Conservation (phyloP, 129 eudicot genomes). For the Smallanthus sonchifolius region DNA sequence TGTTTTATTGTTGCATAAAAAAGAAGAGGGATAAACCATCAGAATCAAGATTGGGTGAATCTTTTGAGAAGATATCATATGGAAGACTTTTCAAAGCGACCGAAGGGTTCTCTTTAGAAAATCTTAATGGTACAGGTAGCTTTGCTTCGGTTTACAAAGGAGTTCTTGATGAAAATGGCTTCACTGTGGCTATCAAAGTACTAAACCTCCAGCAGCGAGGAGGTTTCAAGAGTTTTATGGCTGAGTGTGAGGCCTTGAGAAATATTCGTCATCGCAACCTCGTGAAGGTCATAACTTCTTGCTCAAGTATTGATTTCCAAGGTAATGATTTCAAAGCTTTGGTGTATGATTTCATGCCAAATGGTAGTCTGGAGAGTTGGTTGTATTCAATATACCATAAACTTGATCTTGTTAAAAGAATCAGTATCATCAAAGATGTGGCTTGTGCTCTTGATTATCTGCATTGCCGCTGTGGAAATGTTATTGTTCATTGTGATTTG, state of each 20-base stretch:
- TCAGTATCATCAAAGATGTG: conserved; percentile 25
- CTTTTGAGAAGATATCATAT: conserved; percentile 31
- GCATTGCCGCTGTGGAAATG: conserved; percentile 16
- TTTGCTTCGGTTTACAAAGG: conserved; percentile 34
- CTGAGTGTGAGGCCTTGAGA: background rate
- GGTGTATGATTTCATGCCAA: conserved; percentile 24
- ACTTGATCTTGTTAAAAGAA: conserved; percentile 16
- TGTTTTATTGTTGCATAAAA: background rate
- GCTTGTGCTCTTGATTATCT: conserved; percentile 34
- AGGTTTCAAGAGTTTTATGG: conserved; percentile 33
- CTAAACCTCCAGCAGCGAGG: conserved; percentile 22
- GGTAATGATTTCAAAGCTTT: conserved; percentile 29
- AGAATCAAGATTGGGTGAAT: background rate
- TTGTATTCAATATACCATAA: conserved; percentile 3
- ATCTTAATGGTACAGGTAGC: conserved; percentile 29
- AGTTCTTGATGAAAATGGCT: conserved; percentile 16
- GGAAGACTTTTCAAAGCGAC: conserved; percentile 27
- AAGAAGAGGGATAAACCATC: conserved; percentile 2
- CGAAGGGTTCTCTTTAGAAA: conserved; percentile 23
- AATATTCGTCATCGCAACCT: conserved; percentile 33
- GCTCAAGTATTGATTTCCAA: conserved; percentile 31
- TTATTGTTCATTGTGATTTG: conserved; percentile 30
- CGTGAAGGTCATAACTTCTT: conserved; percentile 26
- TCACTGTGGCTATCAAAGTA: conserved; percentile 24
- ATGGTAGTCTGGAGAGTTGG: conserved; percentile 31